Conservation (phyloP, 2,329 filamentous ascomycete species). For the Fusarium protoensiforme region DNA sequence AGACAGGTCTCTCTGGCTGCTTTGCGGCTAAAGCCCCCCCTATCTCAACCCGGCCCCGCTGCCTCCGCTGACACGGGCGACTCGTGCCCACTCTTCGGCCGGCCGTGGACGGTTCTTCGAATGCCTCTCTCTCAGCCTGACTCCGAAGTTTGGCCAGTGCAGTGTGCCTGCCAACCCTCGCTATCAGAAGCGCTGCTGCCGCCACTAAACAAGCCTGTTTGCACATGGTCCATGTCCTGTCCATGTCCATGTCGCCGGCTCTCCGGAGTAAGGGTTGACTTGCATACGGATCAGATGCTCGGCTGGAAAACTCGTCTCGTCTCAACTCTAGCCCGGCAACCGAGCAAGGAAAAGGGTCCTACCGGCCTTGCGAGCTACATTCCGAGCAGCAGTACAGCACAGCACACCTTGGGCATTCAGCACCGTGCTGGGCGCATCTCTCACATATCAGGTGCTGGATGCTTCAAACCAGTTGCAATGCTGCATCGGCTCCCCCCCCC, state of each 20-base stretch:
- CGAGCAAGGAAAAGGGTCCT: neutral
- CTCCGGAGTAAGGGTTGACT: constrained; percentile 17
- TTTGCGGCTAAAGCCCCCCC: constrained; percentile 3
- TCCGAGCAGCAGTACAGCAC: neutral
- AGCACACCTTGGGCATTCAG: neutral
- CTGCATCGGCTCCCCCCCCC: constrained; percentile 20
- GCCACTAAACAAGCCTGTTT: constrained; percentile 23
- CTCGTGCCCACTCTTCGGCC: constrained; percentile 36
- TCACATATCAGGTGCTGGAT: constrained; percentile 26
- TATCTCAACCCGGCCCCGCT: constrained; percentile 35
- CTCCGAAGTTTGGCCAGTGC: constrained; percentile 4
- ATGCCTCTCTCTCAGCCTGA: neutral
- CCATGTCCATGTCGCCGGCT: constrained; percentile 31
- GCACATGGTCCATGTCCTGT: constrained; percentile 2
- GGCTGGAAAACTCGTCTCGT: constrained; percentile 29
- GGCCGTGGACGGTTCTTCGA: constrained; percentile 23
- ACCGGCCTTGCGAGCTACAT: neutral
- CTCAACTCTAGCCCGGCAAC: constrained; percentile 23
- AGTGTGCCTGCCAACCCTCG: constrained; percentile 9
- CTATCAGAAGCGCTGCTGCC: constrained; percentile 39
- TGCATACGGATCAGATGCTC: constrained; percentile 24
- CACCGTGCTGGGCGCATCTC: constrained; percentile 5
- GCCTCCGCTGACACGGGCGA: constrained; percentile 29
- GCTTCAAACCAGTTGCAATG: constrained; percentile 23
- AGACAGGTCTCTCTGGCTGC: neutral